Percentiles rank a stretch among this genome's conserved stretches.
These are phyloP conservation scores for Nakazawaea wyomingensis DNA, from an alignment of 805 yeast genomes.

Conservation along the genomic window DNA sequence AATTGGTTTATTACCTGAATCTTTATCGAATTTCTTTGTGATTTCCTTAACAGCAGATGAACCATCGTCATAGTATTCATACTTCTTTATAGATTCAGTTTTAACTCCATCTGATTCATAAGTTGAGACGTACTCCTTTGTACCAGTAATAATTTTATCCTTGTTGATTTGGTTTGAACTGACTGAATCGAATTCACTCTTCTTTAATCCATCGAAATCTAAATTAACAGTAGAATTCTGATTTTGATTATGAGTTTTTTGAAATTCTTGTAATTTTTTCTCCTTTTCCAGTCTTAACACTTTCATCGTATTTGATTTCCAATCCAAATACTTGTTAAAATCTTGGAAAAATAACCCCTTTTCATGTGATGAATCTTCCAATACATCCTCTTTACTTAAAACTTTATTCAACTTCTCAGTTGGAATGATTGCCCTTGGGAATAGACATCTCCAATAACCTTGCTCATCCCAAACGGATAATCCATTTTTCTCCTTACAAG, in stretches of 20 bases:
- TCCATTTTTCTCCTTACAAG: constrained; percentile 65
- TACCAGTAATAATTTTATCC: constrained; percentile 29
- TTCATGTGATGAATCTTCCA: constrained; percentile 35
- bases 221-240: constrained; percentile 16
- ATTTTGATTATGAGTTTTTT: constrained; percentile 21
- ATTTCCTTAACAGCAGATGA: constrained; percentile 30
- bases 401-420: constrained; percentile 28
- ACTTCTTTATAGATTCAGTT: constrained; percentile 33
- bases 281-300: constrained; percentile 34
- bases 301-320: constrained; percentile 55
- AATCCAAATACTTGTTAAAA: constrained; percentile 59
- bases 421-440: constrained; percentile 50
- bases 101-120: constrained; percentile 36
- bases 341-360: constrained; percentile 60
- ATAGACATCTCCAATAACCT: constrained; percentile 89
- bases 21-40: constrained; percentile 30
- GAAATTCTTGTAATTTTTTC: constrained; percentile 13
- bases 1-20: constrained; percentile 31
- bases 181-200: neutral
- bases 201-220: constrained; percentile 1
- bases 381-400: constrained; percentile 57
- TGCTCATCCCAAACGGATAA: constrained; percentile 71
- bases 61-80: constrained; percentile 40
- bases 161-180: constrained; percentile 3
- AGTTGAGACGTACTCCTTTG: constrained; percentile 30